phyloP scores from a whole-genome alignment of 805 yeast species.

The Candida tibetensis region DNA sequence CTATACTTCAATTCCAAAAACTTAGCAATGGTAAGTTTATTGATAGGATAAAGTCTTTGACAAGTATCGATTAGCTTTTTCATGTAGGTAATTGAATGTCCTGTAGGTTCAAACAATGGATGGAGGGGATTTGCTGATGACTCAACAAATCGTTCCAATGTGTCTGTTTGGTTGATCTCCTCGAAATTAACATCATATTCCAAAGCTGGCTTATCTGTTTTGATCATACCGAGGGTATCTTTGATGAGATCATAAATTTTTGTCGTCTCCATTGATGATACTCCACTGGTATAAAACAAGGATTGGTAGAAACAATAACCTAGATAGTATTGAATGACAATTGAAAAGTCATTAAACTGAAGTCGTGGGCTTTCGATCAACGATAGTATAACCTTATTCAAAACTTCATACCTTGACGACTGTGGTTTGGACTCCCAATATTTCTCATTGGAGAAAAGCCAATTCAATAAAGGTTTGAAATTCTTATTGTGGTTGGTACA shows the following conservation, averaged over 20 bases:
- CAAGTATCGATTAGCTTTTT: conserved; percentile 27
- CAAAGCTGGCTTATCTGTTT: conserved; percentile 1
- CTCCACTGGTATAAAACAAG: conserved; percentile 7
- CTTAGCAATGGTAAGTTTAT: conserved; percentile 30
- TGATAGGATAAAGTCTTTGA: conserved; percentile 32
- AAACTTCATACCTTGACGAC: conserved; percentile 17
- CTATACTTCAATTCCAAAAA: conserved; percentile 23
- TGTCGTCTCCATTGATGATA: conserved; percentile 25
- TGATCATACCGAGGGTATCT: conserved; percentile 16
- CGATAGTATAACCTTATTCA: conserved; percentile 18
- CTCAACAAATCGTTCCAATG: conserved; percentile 18
- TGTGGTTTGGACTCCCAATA: background rate
- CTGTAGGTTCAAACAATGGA: conserved; percentile 17
- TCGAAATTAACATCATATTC: background rate
- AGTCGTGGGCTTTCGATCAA: conserved; percentile 10
- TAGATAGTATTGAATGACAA: conserved; percentile 18
- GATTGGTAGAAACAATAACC: conserved; percentile 23
- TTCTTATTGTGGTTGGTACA: conserved; percentile 17
- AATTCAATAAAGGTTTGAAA: conserved; percentile 23
- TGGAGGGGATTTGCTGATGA: conserved; percentile 13
- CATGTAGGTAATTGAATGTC: conserved; percentile 15
- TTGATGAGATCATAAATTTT: conserved; percentile 29
- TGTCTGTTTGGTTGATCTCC: conserved; percentile 2
- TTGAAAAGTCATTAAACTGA: conserved; percentile 8
- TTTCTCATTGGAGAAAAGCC: conserved; percentile 18